Evolutionary conservation across 1,139 yeast species (phyloP), one percentile per base, ranked within the genome.

Genomic region (Diutina mesorugosa): DNA sequence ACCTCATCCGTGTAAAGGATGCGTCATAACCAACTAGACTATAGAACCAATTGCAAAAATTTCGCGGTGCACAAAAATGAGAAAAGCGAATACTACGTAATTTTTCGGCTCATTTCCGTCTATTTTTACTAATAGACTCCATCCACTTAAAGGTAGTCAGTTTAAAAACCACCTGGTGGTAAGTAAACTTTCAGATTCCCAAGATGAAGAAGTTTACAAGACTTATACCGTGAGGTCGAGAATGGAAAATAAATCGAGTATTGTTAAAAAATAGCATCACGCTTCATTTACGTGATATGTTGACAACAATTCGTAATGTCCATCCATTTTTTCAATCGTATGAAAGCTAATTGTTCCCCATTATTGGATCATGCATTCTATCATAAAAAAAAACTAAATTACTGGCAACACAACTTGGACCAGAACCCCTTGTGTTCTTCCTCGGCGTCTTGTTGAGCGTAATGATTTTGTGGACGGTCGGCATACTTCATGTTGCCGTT

Each of bases 341-440:
- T n/a, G 10, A 45, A 10, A 3, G 47, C 21, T 9, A 16, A 9
- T 45, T 45, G 6, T n/a, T 45, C 26, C 9, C 26, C 21, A 6
- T 6, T 45, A 8, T 45, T 9, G 18, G 47, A 45, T 45, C 47
- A 50, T 50, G 53, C 53, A 50, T 50, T 50, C 45, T 50, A 50
- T 50, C 53, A 50, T 50, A 30, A 50, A 50, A 50, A 47, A 32
- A 18, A 21, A 21, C 28, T 18, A 21, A 32, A 26, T 38, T 67
- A 76, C 60, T 71, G 77, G 64, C 80, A 76, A 64, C 80, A 76
- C 59, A 76, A 65, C 61, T 74, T 75, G 46, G 77, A 65, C 76
- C 77, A 76, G 61, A 76, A 74, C 6, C 79, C 77, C 65, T 74
- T 73, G 55, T 66, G 63, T 58, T 73, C 77, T 46, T 71, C 76